phyloP scores from a whole-genome alignment of 208 protist species.

The Leishmania guyanensis region DNA sequence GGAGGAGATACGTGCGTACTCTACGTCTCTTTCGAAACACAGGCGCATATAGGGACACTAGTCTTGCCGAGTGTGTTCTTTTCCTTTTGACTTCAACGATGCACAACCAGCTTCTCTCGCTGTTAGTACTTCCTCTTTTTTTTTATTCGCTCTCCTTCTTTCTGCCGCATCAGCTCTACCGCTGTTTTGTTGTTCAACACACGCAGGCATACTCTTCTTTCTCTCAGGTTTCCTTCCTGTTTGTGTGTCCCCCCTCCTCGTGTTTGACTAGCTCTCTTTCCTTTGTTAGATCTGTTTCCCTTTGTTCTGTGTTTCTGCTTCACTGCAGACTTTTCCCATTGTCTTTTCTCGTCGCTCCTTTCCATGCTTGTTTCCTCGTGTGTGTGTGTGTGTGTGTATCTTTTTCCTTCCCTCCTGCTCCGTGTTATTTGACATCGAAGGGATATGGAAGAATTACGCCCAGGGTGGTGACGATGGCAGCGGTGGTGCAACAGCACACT shows the following conservation, averaged over 20 bases:
- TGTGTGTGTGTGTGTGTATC: neutral
- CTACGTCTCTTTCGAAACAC: neutral
- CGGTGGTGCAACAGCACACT: neutral
- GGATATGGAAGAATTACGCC: neutral
- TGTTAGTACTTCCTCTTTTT: neutral
- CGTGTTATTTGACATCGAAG: conserved; percentile 3
- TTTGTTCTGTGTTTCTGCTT: neutral
- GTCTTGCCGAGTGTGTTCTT: neutral
- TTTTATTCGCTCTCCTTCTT: neutral
- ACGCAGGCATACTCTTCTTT: neutral
- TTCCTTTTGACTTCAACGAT: neutral
- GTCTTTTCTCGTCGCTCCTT: neutral
- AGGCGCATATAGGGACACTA: neutral
- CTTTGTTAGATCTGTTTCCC: neutral
- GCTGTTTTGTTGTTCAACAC: neutral
- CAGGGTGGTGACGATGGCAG: neutral
- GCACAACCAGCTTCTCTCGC: neutral
- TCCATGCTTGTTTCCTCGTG: neutral
- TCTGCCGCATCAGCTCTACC: neutral
- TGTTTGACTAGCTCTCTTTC: neutral
- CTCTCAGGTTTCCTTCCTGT: neutral
- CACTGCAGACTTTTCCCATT: neutral
- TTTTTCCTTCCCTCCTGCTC: neutral
- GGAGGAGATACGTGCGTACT: neutral
- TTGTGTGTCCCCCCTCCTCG: neutral